Conservation (phyloP, 2,329 filamentous ascomycete genomes). For the Cercospora sp. region DNA sequence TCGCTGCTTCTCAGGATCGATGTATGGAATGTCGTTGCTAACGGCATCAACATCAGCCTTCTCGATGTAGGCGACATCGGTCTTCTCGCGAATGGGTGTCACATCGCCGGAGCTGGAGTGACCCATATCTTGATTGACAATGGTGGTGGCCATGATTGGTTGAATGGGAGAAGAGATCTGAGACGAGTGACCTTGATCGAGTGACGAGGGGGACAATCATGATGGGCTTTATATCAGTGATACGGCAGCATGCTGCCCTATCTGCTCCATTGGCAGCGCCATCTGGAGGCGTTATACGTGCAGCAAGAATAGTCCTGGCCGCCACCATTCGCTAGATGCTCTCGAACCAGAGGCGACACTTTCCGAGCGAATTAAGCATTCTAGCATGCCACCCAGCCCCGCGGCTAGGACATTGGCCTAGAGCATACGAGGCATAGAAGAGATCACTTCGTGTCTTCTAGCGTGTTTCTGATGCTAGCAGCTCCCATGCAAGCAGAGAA, state of each 20-base stretch:
- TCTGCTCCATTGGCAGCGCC: background rate
- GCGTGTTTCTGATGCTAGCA: background rate
- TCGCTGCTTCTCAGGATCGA: conserved; percentile 48
- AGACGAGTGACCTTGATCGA: background rate
- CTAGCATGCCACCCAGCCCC: background rate
- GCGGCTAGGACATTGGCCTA: background rate
- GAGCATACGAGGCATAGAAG: background rate
- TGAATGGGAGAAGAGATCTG: background rate
- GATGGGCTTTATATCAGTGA: background rate
- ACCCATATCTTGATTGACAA: background rate
- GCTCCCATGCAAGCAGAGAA: background rate
- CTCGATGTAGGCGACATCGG: conserved; percentile 4
- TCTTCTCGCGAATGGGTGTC: conserved; percentile 5
- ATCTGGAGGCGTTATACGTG: background rate
- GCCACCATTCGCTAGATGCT: background rate
- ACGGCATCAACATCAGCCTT: background rate
- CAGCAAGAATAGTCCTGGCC: background rate
- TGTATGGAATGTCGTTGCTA: conserved; percentile 14
- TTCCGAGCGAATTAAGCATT: background rate
- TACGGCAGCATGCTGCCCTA: background rate
- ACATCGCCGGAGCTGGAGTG: conserved; percentile 13
- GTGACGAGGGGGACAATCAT: background rate
- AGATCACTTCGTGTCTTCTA: background rate
- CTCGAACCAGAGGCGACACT: background rate
- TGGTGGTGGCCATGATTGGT: conserved; percentile 3